These are phyloP conservation scores for Clarkia xantiana DNA, from an alignment of 345 rosid genomes.

Conservation along the genomic window DNA sequence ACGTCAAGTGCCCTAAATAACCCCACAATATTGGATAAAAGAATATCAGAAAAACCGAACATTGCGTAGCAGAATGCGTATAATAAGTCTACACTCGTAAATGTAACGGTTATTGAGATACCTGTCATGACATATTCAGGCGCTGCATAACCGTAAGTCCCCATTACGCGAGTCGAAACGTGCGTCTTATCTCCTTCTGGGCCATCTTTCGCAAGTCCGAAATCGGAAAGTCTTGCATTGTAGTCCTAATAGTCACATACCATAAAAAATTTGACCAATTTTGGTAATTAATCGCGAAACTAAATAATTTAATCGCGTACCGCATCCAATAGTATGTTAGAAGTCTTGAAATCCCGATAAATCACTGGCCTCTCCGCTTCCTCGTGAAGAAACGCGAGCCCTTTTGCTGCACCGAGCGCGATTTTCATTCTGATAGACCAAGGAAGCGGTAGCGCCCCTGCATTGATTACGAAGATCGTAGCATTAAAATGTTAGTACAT, in stretches of 20 bases:
- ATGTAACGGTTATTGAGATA: slow-evolving; percentile 1
- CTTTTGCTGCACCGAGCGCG: slow-evolving; percentile 29
- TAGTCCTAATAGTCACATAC: slow-evolving; percentile 13
- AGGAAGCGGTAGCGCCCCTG: not conserved
- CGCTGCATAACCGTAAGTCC: slow-evolving; percentile 33
- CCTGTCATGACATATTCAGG: slow-evolving; percentile 34
- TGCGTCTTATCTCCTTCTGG: slow-evolving; percentile 30
- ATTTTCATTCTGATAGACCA: slow-evolving; percentile 34
- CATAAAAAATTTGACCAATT: too few species aligned
- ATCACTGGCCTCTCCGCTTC: slow-evolving; percentile 29
- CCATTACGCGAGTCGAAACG: slow-evolving; percentile 34
- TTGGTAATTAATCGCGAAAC: not conserved
- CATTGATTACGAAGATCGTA: too few species aligned
- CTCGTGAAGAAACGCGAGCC: slow-evolving; percentile 30
- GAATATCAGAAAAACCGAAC: not conserved
- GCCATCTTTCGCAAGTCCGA: slow-evolving; percentile 36
- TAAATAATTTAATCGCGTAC: slow-evolving; percentile 4
- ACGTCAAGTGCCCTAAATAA: slow-evolving; percentile 19
- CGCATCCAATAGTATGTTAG: slow-evolving; percentile 27
- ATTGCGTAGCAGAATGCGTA: too few species aligned
- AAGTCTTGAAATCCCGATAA: slow-evolving; percentile 31
- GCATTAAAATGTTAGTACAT: too few species aligned
- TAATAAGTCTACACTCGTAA: too few species aligned
- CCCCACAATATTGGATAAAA: not conserved
- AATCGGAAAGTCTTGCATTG: slow-evolving; percentile 32